Base-by-base conservation (phyloP, 2,329 filamentous ascomycete genomes). In the Fusarium devonianum region DNA sequence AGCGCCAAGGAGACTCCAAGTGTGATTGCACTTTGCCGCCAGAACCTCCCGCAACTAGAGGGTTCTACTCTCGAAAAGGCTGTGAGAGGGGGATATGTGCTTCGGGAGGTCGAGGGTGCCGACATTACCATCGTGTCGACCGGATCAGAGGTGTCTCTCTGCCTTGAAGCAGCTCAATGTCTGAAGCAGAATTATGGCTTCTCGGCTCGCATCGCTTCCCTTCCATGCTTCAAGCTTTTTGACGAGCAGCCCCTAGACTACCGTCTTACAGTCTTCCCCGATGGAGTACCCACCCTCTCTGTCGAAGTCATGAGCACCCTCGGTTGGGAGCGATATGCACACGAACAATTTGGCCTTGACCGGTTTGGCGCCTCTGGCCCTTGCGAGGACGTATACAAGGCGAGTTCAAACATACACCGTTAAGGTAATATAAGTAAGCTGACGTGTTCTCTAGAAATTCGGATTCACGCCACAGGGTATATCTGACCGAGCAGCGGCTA, bases 291-390 rank as follows among this genome's bases (percentile, higher is more conserved):
- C 63, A 85, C 92, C 56, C 76, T 99, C 75, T 95, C 90, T 46
- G 89, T 99, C 65, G 94, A 99, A 83, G 92, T 92, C 74, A 95
- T 96, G 90, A 89, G 84, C 76, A 99, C 94, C 65, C 87, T 97
- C 78, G 94, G 94, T 66, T 99, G 94, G 94, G 92, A 97, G 85
- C 89, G 93, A 76, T 99, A 97, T 81, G 89, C 92, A 52, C 93
- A 99, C 79, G 94, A 99, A 86, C 94, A 99, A 81, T 99, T 99
- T 70, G 94, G 94, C 73, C 86, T 99, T 64, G 97, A 99, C 88
- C 86, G 94, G 73, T 99, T 99, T 77, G 94, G 94, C 86, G 93
- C 93, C 64, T 96, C 90, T 47, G 94, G 93, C 69, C 88, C 93
- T 64, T 97, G 97, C 83, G 93, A 93, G 87, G 88, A 97, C 69